Evolutionary conservation across 2,329 filamentous ascomycete genomes (phyloP), one percentile per base, ranked within the genome.

Genomic region (Trichoderma sp.): DNA sequence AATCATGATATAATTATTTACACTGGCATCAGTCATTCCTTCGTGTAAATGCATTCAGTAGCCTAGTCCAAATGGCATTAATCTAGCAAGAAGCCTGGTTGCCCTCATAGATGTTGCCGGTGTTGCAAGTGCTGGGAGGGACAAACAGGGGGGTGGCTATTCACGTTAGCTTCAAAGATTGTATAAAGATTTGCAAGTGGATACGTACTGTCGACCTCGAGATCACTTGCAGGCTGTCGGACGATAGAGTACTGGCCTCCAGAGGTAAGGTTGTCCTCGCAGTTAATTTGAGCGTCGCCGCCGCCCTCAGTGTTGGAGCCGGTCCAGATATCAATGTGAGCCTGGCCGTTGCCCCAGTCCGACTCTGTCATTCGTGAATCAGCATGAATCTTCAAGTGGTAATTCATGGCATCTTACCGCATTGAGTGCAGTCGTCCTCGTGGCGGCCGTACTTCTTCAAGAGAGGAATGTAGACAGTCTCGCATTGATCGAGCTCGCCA

Each of bases 261-360:
- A 35, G 68, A 53, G 11, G 71, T 72, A 47, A 72, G 71, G 6
- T 66, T 61, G 62, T 72, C 66, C 70, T 72, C 70, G 37, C 71
- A 72, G 52, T 72, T 40, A 43, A 72, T 71, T 68, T 72, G 71
- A 47, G 27, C 33, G 49, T 72, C 64, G 13, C 70, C 71, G 14
- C 71, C 71, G 33, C 61, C 68, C 11, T 21, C 16, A 40, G 57
- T 47, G 61, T 65, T 67, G 40, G 71, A 72, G 10, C 70, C 71
- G 13, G 71, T 71, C 71, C 71, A 72, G 58, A 72, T 72, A 35
- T 72, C 71, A 43, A 71, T 72, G 52, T 72, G 71, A 55, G 55
- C 64, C 63, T 72, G 63, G 40, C 71, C 71, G 49, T 49, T 57
- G 33, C 35, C 56, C 61, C 58, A 66, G 59, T 72, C 71, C 14